Conservation (phyloP, 768 basidiomycete species). For the Russula olivacea region DNA sequence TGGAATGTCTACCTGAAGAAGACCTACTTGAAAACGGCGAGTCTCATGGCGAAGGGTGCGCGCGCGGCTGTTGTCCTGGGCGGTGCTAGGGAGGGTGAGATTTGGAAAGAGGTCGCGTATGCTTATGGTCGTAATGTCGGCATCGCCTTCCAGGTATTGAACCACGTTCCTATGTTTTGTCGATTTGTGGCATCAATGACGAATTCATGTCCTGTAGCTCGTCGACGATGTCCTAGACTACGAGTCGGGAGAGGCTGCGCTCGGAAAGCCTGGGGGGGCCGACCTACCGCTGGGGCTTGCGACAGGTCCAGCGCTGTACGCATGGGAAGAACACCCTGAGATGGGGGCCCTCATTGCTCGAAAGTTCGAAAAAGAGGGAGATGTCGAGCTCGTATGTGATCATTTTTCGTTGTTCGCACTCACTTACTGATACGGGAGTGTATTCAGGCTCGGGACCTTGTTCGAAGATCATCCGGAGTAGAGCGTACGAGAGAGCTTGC, state of each 20-base stretch:
- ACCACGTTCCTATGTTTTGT: neutral
- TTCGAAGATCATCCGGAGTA: conserved; percentile 66
- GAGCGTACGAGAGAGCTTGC: conserved; percentile 78
- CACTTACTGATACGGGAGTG: neutral
- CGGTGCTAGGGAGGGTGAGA: conserved; percentile 67
- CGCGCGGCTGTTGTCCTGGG: conserved; percentile 85
- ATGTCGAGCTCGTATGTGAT: conserved; percentile 64
- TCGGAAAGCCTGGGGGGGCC: conserved; percentile 85
- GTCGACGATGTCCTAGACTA: conserved; percentile 96
- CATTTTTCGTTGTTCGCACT: neutral
- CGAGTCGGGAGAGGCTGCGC: conserved; percentile 59
- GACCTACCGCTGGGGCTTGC: conserved; percentile 62
- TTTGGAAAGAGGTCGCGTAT: conserved; percentile 87
- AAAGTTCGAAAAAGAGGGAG: conserved; percentile 69
- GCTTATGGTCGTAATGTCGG: conserved; percentile 86
- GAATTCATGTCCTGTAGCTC: conserved; percentile 46
- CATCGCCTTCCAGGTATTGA: conserved; percentile 85
- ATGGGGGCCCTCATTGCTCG: conserved; percentile 73
- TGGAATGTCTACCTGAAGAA: conserved; percentile 85
- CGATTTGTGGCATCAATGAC: neutral
- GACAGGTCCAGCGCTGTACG: conserved; percentile 80
- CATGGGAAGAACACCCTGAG: conserved; percentile 76
- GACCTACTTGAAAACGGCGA: conserved; percentile 90
- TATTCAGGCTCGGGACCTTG: conserved; percentile 57
- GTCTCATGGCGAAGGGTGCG: conserved; percentile 82